Evolutionary conservation across 2,329 filamentous ascomycete species (phyloP).

Genomic region (Scedosporium dehoogii): DNA sequence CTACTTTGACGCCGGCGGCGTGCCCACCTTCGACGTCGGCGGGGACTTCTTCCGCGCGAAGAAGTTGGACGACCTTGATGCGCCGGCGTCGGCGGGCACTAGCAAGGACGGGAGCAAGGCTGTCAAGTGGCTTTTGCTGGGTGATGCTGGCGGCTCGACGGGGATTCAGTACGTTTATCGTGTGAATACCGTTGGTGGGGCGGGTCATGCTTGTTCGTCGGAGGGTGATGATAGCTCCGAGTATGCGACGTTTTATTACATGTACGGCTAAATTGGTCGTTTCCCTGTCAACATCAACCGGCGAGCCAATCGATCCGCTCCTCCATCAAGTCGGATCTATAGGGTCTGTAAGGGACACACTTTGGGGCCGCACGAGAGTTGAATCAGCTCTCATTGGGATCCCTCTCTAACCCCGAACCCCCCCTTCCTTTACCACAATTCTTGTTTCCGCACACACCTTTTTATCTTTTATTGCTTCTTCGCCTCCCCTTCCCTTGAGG

Average conservation of each 20-base stretch:
- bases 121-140: constrained; percentile 45
- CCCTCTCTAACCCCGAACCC: too few relatives aligned
- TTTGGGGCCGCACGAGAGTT: not conserved
- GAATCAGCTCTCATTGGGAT: not conserved
- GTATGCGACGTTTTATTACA: constrained; percentile 50
- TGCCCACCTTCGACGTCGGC: constrained; percentile 51
- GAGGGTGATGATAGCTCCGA: constrained; percentile 37
- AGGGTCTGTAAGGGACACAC: not conserved
- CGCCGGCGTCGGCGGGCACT: constrained; percentile 37
- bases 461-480: not conserved
- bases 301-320: too few relatives aligned
- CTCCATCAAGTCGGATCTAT: too few relatives aligned
- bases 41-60: constrained; percentile 30
- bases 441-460: not conserved
- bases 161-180: constrained; percentile 39
- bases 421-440: not conserved
- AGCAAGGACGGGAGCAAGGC: constrained; percentile 40
- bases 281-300: not conserved
- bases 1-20: constrained; percentile 47
- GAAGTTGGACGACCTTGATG: constrained; percentile 38
- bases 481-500: too few relatives aligned
- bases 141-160: constrained; percentile 26
- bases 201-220: constrained; percentile 28
- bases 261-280: constrained; percentile 29
- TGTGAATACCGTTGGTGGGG: constrained; percentile 44